phyloP scores from a whole-genome alignment of 306 rosid species.

The Fagus crenata region DNA sequence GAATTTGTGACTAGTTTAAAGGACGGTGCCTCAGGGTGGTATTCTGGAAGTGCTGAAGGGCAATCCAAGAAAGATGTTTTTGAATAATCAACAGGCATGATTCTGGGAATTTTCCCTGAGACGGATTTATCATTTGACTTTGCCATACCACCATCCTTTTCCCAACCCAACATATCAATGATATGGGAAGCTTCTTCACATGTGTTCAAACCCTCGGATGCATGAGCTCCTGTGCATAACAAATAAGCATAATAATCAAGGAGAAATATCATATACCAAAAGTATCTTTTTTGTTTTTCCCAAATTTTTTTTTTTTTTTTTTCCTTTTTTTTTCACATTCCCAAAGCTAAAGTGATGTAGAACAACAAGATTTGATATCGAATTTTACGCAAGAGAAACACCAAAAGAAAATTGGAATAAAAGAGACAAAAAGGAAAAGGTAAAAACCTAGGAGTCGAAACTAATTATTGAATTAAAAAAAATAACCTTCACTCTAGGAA shows the following conservation, averaged over 20 bases:
- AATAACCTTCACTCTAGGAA: no score
- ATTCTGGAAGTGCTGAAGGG: slow-evolving; percentile 39
- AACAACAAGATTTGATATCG: no score
- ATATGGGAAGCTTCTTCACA: slow-evolving; percentile 36
- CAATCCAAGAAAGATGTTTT: slow-evolving; percentile 41
- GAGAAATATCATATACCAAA: not conserved
- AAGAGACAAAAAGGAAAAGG: no score
- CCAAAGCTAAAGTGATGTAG: not conserved
- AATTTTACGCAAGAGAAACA: no score
- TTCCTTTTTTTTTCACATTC: not conserved
- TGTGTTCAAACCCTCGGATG: slow-evolving; percentile 34
- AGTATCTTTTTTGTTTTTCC: not conserved
- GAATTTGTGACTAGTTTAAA: slow-evolving; percentile 35
- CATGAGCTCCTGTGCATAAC: slow-evolving; percentile 42
- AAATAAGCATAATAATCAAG: slow-evolving; percentile 1
- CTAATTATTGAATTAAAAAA: no score
- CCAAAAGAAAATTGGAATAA: no score
- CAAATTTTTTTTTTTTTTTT: not conserved
- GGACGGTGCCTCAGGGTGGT: slow-evolving; percentile 32
- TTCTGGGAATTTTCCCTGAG: slow-evolving; percentile 33
- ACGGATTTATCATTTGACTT: slow-evolving; percentile 42
- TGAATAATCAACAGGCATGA: slow-evolving; percentile 40
- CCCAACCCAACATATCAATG: slow-evolving; percentile 36
- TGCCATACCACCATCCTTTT: slow-evolving; percentile 29
- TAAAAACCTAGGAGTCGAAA: no score